A percentile compares a stretch with the other conserved stretches of the same genome.
These are phyloP conservation scores for Amanita pallidorosea DNA, from an alignment of 768 basidiomycete genomes.

Conservation along the genomic window DNA sequence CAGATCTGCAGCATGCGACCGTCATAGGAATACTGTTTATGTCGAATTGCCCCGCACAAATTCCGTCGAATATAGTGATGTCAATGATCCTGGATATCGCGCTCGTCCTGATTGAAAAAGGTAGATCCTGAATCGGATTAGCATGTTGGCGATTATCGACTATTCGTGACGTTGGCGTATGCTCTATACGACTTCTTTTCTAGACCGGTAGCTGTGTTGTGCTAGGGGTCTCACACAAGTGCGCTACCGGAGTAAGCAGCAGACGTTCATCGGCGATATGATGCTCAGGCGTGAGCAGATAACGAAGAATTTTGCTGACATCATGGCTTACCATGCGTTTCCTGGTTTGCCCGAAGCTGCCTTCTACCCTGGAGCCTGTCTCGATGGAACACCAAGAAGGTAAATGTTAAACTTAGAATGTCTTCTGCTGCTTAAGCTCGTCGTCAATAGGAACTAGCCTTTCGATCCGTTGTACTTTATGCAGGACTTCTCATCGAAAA, in stretches of 20 bases:
- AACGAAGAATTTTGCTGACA: conserved; percentile 42
- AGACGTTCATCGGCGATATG: background rate
- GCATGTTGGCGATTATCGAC: conserved; percentile 25
- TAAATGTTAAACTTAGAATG: conserved; percentile 3
- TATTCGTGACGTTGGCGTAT: background rate
- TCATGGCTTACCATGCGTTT: conserved; percentile 46
- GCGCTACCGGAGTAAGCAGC: conserved; percentile 41
- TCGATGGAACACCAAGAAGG: conserved; percentile 53
- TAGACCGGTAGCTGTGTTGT: conserved; percentile 52
- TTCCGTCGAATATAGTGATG: conserved; percentile 58
- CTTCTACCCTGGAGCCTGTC: conserved; percentile 55
- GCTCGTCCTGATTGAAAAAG: background rate
- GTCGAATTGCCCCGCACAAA: conserved; percentile 52
- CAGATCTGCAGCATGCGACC: conserved; percentile 39
- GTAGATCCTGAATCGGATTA: conserved; percentile 44
- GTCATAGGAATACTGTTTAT: conserved; percentile 44
- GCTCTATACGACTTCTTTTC: background rate
- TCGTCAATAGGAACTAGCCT: conserved; percentile 43
- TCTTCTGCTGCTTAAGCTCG: conserved; percentile 6
- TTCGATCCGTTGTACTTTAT: conserved; percentile 52
- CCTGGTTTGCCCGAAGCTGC: conserved; percentile 59
- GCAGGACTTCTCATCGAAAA: conserved; percentile 37
- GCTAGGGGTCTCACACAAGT: conserved; percentile 48
- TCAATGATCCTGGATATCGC: background rate
- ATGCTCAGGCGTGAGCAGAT: conserved; percentile 21